phyloP scores from a whole-genome alignment of 352 stramenopile genomes.

The Thalassiosira pacifica region DNA sequence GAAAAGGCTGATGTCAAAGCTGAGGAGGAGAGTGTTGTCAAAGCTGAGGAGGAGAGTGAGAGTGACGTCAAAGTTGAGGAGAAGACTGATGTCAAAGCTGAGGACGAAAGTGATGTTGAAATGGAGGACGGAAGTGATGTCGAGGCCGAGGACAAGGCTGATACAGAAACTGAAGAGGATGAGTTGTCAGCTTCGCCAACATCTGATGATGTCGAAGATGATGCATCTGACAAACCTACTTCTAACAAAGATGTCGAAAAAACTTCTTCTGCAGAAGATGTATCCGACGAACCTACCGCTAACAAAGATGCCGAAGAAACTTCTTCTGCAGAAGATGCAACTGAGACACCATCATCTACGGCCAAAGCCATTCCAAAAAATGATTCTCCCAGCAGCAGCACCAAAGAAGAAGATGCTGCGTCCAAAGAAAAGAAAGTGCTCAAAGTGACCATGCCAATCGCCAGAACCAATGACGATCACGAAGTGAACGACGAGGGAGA shows the following conservation, averaged over 20 bases:
- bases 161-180: background rate
- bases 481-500: constrained; percentile 38
- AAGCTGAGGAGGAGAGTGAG: constrained; percentile 11
- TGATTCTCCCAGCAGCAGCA: background rate
- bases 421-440: background rate
- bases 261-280: background rate
- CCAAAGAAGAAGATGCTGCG: background rate
- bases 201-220: background rate
- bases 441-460: constrained; percentile 5
- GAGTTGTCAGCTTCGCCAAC: background rate
- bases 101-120: constrained; percentile 10
- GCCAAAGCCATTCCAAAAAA: background rate
- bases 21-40: background rate
- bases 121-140: background rate
- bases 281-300: background rate
- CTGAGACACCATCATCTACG: background rate
- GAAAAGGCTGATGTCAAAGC: background rate
- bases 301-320: background rate
- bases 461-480: constrained; percentile 13
- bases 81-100: constrained; percentile 25
- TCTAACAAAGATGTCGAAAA: background rate
- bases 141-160: background rate
- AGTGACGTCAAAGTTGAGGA: constrained; percentile 21
- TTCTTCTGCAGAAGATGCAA: background rate
- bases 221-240: background rate